Conservation (phyloP, 306 rosid genomes). For the Vigna unguiculata region DNA sequence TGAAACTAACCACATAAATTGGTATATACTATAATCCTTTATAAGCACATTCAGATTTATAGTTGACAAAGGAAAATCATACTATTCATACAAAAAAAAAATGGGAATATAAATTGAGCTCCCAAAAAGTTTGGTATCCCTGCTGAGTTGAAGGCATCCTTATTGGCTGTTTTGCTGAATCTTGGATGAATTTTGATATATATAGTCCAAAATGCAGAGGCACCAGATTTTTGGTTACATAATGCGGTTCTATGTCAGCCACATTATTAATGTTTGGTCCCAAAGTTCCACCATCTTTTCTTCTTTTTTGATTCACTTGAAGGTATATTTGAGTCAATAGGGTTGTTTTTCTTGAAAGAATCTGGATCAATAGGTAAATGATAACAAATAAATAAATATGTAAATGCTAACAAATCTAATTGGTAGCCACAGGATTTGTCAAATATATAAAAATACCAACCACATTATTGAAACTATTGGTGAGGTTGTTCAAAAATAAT, state of each 20-base stretch:
- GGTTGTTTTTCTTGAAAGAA: no score
- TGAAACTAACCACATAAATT: slow-evolving; percentile 19
- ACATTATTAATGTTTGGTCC: slow-evolving; percentile 62
- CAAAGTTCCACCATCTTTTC: slow-evolving; percentile 85
- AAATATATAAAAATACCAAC: slow-evolving; percentile 5
- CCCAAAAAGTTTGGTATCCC: slow-evolving; percentile 37
- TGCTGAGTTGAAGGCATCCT: slow-evolving; percentile 42
- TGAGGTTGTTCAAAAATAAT: slow-evolving; percentile 30
- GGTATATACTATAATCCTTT: background rate
- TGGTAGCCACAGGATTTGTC: background rate
- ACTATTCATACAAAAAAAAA: slow-evolving; percentile 6
- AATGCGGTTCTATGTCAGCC: slow-evolving; percentile 23
- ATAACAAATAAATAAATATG: no score
- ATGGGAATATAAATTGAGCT: slow-evolving; percentile 31
- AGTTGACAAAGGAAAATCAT: slow-evolving; percentile 20
- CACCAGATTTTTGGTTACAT: slow-evolving; percentile 15
- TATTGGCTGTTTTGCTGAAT: slow-evolving; percentile 30
- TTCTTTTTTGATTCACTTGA: slow-evolving; percentile 71
- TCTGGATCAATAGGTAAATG: no score
- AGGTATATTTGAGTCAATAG: slow-evolving; percentile 58
- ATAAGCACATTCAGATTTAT: slow-evolving; percentile 38
- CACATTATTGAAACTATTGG: slow-evolving; percentile 1
- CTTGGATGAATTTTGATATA: slow-evolving; percentile 38
- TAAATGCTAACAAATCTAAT: background rate
- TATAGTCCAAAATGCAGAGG: slow-evolving; percentile 25